Conservation (phyloP, 2,329 filamentous ascomycete species). For the Pseudocercospora eumusae region DNA sequence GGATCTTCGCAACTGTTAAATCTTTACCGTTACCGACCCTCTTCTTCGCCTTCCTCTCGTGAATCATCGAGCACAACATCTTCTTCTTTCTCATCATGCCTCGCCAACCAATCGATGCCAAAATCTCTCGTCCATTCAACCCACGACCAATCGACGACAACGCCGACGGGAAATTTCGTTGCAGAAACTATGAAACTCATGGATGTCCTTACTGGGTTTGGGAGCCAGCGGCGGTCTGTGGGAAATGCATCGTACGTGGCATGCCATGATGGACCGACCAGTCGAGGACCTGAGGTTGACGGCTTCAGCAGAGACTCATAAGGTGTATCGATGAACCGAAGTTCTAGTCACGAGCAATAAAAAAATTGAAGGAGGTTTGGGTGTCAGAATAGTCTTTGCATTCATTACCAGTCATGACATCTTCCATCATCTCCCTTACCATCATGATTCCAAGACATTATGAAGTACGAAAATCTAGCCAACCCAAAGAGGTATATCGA, state of each 20-base stretch:
- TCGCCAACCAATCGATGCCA: not conserved
- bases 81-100: not conserved
- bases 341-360: not conserved
- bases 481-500: not conserved
- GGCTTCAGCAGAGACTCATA: too few relatives aligned
- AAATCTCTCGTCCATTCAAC: slow-evolving; percentile 1
- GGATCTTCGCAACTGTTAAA: not conserved
- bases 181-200: not conserved
- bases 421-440: not conserved
- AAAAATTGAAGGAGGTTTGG: not conserved
- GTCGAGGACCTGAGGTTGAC: too few relatives aligned
- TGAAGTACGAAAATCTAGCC: not conserved
- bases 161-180: not conserved
- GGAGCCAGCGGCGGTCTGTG: not conserved
- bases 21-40: not conserved
- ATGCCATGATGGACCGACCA: not conserved
- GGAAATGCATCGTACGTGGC: not conserved
- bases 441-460: not conserved
- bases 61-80: not conserved
- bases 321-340: not conserved
- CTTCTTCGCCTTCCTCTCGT: not conserved
- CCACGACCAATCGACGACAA: not conserved
- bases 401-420: not conserved
- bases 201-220: slow-evolving; percentile 4
- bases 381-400: not conserved